Percentiles rank a stretch among this genome's conserved stretches.
phyloP scores from a whole-genome alignment of 2,329 filamentous ascomycete genomes.

The Neonectria faginata region DNA sequence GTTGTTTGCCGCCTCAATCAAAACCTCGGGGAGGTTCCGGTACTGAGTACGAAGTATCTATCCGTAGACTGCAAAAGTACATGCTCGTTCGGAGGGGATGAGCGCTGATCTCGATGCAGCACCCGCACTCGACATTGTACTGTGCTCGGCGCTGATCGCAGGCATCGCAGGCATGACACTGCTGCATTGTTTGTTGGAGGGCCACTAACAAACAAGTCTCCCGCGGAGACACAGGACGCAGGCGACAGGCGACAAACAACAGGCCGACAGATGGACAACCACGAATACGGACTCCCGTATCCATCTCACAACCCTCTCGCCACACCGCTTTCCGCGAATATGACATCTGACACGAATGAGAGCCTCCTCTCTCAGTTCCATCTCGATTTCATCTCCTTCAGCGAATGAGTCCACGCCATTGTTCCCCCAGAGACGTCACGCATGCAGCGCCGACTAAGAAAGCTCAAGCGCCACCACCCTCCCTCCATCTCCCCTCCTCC shows the following conservation, averaged over 20 bases:
- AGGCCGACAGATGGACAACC: no score
- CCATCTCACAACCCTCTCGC: conserved; percentile 8
- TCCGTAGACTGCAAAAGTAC: neutral
- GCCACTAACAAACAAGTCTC: no score
- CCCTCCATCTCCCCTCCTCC: neutral
- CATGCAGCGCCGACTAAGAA: conserved; percentile 27
- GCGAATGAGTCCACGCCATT: neutral
- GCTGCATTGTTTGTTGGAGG: neutral
- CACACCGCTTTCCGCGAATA: conserved; percentile 14
- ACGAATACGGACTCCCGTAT: no score
- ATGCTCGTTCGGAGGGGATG: neutral
- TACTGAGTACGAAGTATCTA: neutral
- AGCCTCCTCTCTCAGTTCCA: no score
- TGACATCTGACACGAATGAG: conserved; percentile 11
- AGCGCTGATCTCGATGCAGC: neutral
- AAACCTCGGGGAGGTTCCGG: neutral
- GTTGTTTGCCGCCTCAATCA: no score
- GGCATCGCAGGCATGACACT: neutral
- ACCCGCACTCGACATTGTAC: no score
- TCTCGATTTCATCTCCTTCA: neutral
- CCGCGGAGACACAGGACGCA: no score
- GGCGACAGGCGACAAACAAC: no score
- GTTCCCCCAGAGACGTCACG: conserved; percentile 23
- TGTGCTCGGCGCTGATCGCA: neutral
- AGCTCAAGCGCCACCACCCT: neutral